Conservation (phyloP, 2,329 filamentous ascomycete genomes). For the Hawksworthiomyces lignivorus region DNA sequence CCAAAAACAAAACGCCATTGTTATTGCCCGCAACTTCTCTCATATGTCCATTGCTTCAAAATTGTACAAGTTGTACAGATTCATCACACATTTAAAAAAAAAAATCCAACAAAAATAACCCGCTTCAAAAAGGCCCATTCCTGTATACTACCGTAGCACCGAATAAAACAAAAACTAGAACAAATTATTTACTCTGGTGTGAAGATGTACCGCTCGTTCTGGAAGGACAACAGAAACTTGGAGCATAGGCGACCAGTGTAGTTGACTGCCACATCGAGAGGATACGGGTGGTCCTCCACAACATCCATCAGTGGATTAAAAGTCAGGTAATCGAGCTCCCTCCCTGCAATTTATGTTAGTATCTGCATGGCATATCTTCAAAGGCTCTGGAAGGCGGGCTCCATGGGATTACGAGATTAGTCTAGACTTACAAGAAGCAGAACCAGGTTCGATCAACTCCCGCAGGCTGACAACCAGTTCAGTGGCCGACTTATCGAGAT, state of each 20-base stretch:
- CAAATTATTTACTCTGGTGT: constrained; percentile 1
- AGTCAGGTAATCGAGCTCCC: constrained; percentile 35
- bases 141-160: too few relatives aligned
- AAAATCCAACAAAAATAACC: background rate
- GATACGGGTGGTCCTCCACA: constrained; percentile 36
- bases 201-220: constrained; percentile 9
- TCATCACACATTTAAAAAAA: too few relatives aligned
- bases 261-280: constrained; percentile 39
- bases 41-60: too few relatives aligned
- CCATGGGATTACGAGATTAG: too few relatives aligned
- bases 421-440: constrained; percentile 34
- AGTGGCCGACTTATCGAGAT: constrained; percentile 37
- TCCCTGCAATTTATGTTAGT: background rate
- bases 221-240: constrained; percentile 48
- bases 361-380: too few relatives aligned
- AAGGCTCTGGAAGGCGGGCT: too few relatives aligned
- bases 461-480: constrained; percentile 40
- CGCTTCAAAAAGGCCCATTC: too few relatives aligned
- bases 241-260: constrained; percentile 47
- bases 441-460: constrained; percentile 31
- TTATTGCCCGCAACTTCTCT: too few relatives aligned
- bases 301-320: constrained; percentile 39
- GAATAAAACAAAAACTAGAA: background rate
- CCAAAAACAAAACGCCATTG: too few relatives aligned
- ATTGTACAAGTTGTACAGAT: too few relatives aligned